phyloP scores from a whole-genome alignment of 495 filamentous ascomycete species.

The Daldinia childiae region DNA sequence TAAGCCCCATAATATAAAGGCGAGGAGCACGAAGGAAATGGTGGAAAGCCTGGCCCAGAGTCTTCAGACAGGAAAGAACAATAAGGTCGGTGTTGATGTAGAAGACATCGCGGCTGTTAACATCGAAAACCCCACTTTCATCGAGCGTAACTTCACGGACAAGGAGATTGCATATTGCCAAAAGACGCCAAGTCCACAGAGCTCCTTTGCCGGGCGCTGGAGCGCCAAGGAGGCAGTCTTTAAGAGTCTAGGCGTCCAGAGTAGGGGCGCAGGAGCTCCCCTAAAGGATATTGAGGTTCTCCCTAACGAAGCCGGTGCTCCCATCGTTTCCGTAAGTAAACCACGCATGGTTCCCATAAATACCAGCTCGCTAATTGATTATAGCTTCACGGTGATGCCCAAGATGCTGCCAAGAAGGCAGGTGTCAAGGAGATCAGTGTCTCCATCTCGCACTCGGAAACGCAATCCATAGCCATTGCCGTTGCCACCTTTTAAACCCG shows the following conservation, averaged over 20 bases:
- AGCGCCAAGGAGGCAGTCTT: constrained; percentile 98
- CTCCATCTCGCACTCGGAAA: constrained; percentile 93
- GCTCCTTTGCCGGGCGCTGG: constrained; percentile 93
- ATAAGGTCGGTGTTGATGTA: constrained; percentile 91
- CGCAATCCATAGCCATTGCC: constrained; percentile 91
- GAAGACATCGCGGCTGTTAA: constrained; percentile 86
- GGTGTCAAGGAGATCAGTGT: constrained; percentile 88
- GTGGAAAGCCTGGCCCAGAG: constrained; percentile 81
- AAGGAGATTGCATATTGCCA: constrained; percentile 85
- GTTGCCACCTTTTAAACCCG: constrained; percentile 72
- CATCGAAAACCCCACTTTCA: constrained; percentile 90
- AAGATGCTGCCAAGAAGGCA: constrained; percentile 79
- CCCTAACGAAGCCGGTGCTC: constrained; percentile 80
- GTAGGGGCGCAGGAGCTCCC: constrained; percentile 86
- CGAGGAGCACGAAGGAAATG: constrained; percentile 74
- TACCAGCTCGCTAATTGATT: constrained; percentile 53
- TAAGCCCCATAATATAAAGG: constrained; percentile 52
- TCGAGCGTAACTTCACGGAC: constrained; percentile 92
- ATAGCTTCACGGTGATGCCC: constrained; percentile 85
- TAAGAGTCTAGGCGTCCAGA: constrained; percentile 90
- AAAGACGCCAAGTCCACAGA: constrained; percentile 75
- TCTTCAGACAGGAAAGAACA: constrained; percentile 70
- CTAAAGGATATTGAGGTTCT: constrained; percentile 95
- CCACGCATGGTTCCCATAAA: background rate
- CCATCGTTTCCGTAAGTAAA: constrained; percentile 79